A percentile compares a stretch with the other conserved stretches of the same genome.
Conservation (phyloP, 805 yeast species). For the Cyberlindnera veronae region DNA sequence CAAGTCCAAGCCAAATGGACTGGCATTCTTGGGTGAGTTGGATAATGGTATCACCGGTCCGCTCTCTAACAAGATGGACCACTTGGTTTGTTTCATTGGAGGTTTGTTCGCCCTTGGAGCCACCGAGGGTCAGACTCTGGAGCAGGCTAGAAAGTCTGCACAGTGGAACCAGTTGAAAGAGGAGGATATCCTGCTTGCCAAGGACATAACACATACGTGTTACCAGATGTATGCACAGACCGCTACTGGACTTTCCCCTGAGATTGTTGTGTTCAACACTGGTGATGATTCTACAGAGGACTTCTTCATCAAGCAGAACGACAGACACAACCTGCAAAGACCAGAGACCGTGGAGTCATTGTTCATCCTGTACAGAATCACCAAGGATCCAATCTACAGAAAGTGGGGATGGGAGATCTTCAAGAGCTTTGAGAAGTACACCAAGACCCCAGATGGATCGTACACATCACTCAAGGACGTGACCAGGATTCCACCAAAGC, state of each 20-base stretch:
- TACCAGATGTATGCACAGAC: conserved; percentile 76
- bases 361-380: conserved; percentile 73
- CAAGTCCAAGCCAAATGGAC: conserved; percentile 56
- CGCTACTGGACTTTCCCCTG: conserved; percentile 81
- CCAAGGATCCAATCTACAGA: conserved; percentile 77
- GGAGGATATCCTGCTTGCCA: conserved; percentile 64
- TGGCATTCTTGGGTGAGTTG: conserved; percentile 74
- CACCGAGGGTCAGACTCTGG: conserved; percentile 63
- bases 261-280: conserved; percentile 78
- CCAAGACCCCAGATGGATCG: conserved; percentile 47
- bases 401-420: conserved; percentile 90
- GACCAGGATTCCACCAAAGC: conserved; percentile 47
- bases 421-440: conserved; percentile 58
- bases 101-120: conserved; percentile 89
- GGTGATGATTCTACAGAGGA: conserved; percentile 45
- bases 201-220: conserved; percentile 76
- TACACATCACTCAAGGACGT: conserved; percentile 71
- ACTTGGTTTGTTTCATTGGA: conserved; percentile 87
- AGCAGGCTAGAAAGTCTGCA: conserved; percentile 49
- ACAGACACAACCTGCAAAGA: conserved; percentile 82
- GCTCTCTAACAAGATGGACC: conserved; percentile 80
- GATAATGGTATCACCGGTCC: conserved; percentile 62
- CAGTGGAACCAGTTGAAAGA: conserved; percentile 59
- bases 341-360: conserved; percentile 93
- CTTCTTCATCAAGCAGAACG: conserved; percentile 65